Conservation (phyloP, 2,329 filamentous ascomycete species). For the Mollisiaceae sp. region DNA sequence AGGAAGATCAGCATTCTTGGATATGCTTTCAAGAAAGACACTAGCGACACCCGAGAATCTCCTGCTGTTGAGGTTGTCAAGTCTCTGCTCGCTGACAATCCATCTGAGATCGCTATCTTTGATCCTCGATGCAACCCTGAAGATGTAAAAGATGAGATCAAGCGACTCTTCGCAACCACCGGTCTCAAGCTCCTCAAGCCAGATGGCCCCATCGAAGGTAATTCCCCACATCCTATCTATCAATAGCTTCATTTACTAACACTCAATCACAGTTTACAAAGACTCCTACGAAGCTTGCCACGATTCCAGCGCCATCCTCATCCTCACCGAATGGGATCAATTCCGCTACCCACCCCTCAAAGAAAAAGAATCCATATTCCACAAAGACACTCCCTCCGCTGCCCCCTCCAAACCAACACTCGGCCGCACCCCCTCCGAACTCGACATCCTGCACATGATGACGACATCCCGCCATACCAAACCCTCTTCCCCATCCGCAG, state of each 20-base stretch:
- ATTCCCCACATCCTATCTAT: neutral
- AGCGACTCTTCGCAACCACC: constrained; percentile 11
- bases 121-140: constrained; percentile 57
- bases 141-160: constrained; percentile 14
- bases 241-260: neutral
- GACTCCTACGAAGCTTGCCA: constrained; percentile 12
- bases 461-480: neutral
- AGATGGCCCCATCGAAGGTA: constrained; percentile 20
- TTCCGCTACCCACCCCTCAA: constrained; percentile 14
- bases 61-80: constrained; percentile 71
- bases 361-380: constrained; percentile 9
- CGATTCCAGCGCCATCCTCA: constrained; percentile 11
- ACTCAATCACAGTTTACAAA: constrained; percentile 3
- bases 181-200: constrained; percentile 18
- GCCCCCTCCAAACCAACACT: neutral
- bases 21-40: constrained; percentile 81
- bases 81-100: constrained; percentile 66
- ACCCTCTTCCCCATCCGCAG: neutral
- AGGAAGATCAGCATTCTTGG: constrained; percentile 76
- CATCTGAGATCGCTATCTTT: constrained; percentile 68
- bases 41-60: constrained; percentile 73
- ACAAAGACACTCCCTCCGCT: neutral
- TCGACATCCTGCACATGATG: constrained; percentile 15
- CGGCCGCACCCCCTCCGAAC: constrained; percentile 5
- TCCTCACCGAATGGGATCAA: constrained; percentile 16